Evolutionary conservation across 371 early-diverging fungal species (phyloP).

Genomic region (Mucor lusitanicus): DNA sequence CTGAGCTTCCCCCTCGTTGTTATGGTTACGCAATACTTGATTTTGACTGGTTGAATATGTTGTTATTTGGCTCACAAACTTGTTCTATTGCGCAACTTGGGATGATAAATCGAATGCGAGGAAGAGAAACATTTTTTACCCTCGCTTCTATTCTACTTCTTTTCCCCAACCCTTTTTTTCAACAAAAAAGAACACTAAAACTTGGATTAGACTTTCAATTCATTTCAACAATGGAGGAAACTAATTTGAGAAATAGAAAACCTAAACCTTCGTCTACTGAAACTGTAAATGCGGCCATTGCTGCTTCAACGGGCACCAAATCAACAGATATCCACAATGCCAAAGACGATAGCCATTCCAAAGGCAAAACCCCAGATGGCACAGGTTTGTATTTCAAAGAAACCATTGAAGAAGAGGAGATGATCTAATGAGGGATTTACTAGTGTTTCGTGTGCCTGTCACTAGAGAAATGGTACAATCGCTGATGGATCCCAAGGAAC

Average conservation of each 20-base stretch:
- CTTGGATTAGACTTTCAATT: neutral
- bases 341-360: conserved; percentile 18
- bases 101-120: neutral
- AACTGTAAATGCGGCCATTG: neutral
- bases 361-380: conserved; percentile 57
- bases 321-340: neutral
- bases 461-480: conserved; percentile 69
- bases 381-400: conserved; percentile 31
- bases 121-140: neutral
- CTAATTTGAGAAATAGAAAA: conserved; percentile 22
- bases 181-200: neutral
- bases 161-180: neutral
- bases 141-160: neutral
- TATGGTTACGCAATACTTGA: neutral
- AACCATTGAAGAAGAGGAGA: neutral
- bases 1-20: neutral
- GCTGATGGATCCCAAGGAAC: conserved; percentile 58
- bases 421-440: neutral
- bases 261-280: neutral
- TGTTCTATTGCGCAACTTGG: neutral
- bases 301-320: neutral
- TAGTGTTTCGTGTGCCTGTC: conserved; percentile 62
- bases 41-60: neutral
- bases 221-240: neutral
- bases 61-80: neutral